Percentiles rank a stretch among this genome's conserved stretches.
Conservation (phyloP, 805 yeast genomes). For the Helenozyma baotianmanensis region DNA sequence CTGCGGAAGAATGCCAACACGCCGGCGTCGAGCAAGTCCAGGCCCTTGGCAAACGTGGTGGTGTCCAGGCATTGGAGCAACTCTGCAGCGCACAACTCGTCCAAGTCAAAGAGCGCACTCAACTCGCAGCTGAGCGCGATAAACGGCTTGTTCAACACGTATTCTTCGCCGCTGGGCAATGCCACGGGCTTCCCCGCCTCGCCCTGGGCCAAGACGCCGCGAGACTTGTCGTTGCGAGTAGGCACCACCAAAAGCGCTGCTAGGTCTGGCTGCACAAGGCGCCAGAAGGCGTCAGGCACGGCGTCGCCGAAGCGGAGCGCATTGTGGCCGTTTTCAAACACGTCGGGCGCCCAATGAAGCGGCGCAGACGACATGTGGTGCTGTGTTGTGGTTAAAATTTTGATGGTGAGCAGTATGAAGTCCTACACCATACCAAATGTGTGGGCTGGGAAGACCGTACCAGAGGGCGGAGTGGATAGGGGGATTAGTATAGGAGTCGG, state of each 20-base stretch:
- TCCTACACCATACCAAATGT: no score
- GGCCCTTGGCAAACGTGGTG: conserved; percentile 41
- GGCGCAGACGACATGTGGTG: not conserved
- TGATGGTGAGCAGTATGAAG: no score
- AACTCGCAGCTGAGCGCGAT: conserved; percentile 57
- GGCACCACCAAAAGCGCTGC: conserved; percentile 29
- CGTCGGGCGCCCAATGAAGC: conserved; percentile 12
- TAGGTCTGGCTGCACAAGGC: conserved; percentile 26
- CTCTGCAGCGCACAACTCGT: conserved; percentile 74
- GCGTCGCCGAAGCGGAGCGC: conserved; percentile 7
- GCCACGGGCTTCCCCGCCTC: conserved; percentile 24
- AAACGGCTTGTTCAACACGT: conserved; percentile 62
- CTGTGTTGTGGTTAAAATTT: no score
- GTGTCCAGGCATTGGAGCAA: conserved; percentile 47
- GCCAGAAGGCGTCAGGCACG: conserved; percentile 4
- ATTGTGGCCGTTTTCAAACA: conserved; percentile 13
- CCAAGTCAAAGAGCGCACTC: conserved; percentile 47
- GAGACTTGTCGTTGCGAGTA: conserved; percentile 23
- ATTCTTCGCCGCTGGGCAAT: conserved; percentile 54
- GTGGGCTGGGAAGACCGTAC: no score
- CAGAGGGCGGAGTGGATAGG: no score
- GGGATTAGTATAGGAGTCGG: no score
- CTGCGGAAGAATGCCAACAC: conserved; percentile 65
- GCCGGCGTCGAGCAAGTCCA: conserved; percentile 54
- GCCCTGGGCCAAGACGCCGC: conserved; percentile 10